A percentile compares a stretch with the other conserved stretches of the same genome.
These are phyloP conservation scores for Tuber calosporum DNA, from an alignment of 495 filamentous ascomycete species.

Conservation along the genomic window DNA sequence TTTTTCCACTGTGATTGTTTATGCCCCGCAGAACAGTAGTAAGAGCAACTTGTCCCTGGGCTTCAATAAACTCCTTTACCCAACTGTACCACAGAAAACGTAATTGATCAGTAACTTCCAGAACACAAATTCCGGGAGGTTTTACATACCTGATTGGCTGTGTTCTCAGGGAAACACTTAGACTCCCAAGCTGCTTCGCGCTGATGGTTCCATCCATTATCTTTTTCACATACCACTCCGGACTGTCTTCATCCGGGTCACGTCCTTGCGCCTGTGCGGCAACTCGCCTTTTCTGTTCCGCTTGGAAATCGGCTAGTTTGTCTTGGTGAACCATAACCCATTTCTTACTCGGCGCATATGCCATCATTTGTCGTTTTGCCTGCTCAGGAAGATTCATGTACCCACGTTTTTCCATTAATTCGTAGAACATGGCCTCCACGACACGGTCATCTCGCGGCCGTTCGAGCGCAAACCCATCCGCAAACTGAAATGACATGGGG, in stretches of 20 bases:
- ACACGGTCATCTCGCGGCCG: constrained; percentile 74
- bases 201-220: constrained; percentile 94
- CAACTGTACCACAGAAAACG: constrained; percentile 49
- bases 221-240: constrained; percentile 96
- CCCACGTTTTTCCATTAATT: constrained; percentile 92
- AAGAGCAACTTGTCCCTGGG: constrained; percentile 91
- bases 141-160: constrained; percentile 71
- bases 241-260: constrained; percentile 82
- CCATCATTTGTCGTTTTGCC: constrained; percentile 87
- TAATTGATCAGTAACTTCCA: constrained; percentile 18
- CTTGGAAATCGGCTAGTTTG: constrained; percentile 83
- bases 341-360: constrained; percentile 88
- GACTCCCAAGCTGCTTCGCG: constrained; percentile 77
- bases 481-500: constrained; percentile 48
- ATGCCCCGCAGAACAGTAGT: constrained; percentile 91
- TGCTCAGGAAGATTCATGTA: constrained; percentile 97
- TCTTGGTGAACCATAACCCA: constrained; percentile 97
- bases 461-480: constrained; percentile 58
- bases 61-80: constrained; percentile 94
- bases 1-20: constrained; percentile 75
- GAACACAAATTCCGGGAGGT: background rate
- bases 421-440: constrained; percentile 86
- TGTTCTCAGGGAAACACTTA: constrained; percentile 88
- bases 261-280: constrained; percentile 59
- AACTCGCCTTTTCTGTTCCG: constrained; percentile 78